Base-by-base conservation (phyloP, 306 rosid genomes). In the Boehmeria nivea region DNA sequence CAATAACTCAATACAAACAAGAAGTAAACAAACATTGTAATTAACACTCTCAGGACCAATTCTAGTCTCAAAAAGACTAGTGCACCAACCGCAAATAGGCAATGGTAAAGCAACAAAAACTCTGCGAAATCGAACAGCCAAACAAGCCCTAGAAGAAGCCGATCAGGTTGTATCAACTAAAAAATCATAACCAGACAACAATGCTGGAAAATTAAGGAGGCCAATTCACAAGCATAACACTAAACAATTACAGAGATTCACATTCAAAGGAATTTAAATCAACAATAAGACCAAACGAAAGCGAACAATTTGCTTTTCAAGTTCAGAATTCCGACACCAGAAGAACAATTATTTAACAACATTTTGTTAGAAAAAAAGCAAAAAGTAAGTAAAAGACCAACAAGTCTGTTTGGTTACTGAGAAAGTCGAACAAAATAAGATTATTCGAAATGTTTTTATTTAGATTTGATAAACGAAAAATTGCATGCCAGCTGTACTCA, bases 241-340 rank as follows among this genome's bases (percentile, higher is more conserved):
- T 5, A 18, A 63, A 8, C n/a, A 19, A 26, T 18, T 13, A n/a
- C n/a, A 51, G 8, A 25, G 4, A 24, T 16, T 25, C 38, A 51
- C 56, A 26, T 51, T 19, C 56, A 51, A 51, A 51, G 19, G 7
- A n/a, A n/a, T n/a, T n/a, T n/a, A n/a, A n/a, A n/a, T n/a, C n/a
- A n/a, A n/a, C n/a, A n/a, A n/a, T n/a, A n/a, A n/a, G n/a, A n/a
- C n/a, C n/a, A n/a, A n/a, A n/a, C n/a, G n/a, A n/a, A n/a, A 3
- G 34, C 34, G 8, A 28, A 28, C 34, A 28, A 28, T 28, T 28
- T 10, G 9, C 2, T 11, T 37, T 6, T 46, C 12, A 53, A 43
- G 12, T 4, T 1, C 2, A 9, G 27, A 23, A 12, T 48, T 48
- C 53, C 53, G 33, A 19, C 11, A 4, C 0, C 3, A 8, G 15